Evolutionary conservation across 176 grass and related monocot species (phyloP), one percentile per base, ranked within the genome.

Genomic region (Secale cereale): DNA sequence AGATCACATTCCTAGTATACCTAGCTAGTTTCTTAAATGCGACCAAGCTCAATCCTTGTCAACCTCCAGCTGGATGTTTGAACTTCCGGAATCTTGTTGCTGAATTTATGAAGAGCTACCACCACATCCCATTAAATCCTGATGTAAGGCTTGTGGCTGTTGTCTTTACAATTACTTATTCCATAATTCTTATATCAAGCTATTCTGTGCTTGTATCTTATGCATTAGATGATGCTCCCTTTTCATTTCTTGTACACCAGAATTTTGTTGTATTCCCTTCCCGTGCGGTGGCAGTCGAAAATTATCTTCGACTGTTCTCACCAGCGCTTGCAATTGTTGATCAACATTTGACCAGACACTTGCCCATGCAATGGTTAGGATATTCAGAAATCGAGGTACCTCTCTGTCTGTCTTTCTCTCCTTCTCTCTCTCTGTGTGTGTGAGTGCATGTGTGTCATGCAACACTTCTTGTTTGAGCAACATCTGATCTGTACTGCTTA

Each of bases 101-200:
- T 88, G 89, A 89, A 77, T 95, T 89, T 90, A 98, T 98, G 93
- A 98, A 98, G 82, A 92, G 92, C 87, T 98, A 98, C 81, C 91
- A 98, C 80, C 91, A 90, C 66, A 90, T 98, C 82, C 96, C 96
- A 68, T 82, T 98, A 78, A 86, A 64, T 88, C 76, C 89, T 80
- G 88, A 98, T 94, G 97, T 98, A 91, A 92, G 93, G 57, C 64
- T 22, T 83, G 23, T 84, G 46, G 39, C 31, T 37, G 32, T 90
- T 74, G 6, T 39, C 20, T 15, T 37, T 65, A 81, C 43, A 63
- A 6, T 46, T 74, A 45, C n/a, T 28, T 81, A 33, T 13, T 22
- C 22, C 36, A 22, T 37, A 39, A 72, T 77, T 61, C 25, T 77
- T 26, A 39, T 45, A 74, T 43, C 31, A 70, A 36, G 20, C 29